Evolutionary conservation across 1,139 yeast species (phyloP).

Genomic region (Hyphopichia wangnamkhiaoensis): DNA sequence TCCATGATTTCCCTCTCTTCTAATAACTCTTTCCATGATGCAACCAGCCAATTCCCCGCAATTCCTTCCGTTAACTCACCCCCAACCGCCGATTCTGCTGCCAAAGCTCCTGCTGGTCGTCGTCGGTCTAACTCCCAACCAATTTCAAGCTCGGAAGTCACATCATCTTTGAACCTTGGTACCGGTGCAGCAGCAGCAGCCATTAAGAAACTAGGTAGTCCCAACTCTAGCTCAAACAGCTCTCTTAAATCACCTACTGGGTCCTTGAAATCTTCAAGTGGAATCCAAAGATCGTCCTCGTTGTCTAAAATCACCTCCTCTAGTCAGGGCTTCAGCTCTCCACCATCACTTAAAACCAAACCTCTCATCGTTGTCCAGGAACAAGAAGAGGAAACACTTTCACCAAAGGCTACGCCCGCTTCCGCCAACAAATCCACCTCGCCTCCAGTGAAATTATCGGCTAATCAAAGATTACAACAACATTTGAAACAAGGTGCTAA

Average conservation of each 20-base stretch:
- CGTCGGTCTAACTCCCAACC: slow-evolving; percentile 46
- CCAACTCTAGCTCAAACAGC: slow-evolving; percentile 5
- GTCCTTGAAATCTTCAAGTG: slow-evolving; percentile 12
- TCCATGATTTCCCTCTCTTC: slow-evolving; percentile 29
- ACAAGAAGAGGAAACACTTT: slow-evolving; percentile 13
- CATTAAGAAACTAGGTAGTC: slow-evolving; percentile 11
- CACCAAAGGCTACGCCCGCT: not conserved
- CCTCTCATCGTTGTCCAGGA: slow-evolving; percentile 26
- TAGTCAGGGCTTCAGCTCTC: slow-evolving; percentile 6
- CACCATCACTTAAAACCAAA: slow-evolving; percentile 13
- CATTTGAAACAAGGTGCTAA: slow-evolving; percentile 43
- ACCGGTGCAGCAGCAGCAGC: slow-evolving; percentile 41
- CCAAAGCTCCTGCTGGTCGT: slow-evolving; percentile 20
- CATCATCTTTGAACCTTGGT: not conserved
- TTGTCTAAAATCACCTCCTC: slow-evolving; percentile 5
- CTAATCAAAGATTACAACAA: slow-evolving; percentile 43
- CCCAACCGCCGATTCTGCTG: slow-evolving; percentile 1
- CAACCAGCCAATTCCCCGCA: too few relatives aligned
- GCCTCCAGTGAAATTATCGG: slow-evolving; percentile 25
- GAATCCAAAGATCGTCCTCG: slow-evolving; percentile 16
- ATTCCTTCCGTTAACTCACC: too few relatives aligned
- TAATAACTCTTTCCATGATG: slow-evolving; percentile 14
- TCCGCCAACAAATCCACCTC: not conserved
- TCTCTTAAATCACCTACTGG: slow-evolving; percentile 6
- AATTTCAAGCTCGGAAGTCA: slow-evolving; percentile 12